Base-by-base conservation (phyloP, 2,329 filamentous ascomycete genomes). In the Fusarium sp. region DNA sequence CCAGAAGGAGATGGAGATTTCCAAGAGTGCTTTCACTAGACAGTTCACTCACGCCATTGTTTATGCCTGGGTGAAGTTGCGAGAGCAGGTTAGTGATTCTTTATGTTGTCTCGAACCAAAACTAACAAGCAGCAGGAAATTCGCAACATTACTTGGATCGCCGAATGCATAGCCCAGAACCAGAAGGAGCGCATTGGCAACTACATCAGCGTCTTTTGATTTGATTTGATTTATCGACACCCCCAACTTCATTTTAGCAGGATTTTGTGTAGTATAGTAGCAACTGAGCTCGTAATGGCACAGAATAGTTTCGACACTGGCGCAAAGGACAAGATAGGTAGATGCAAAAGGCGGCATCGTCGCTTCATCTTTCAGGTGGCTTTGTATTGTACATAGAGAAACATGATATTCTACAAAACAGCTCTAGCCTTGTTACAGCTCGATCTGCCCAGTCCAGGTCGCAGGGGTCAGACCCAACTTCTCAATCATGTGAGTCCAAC, bases 101-200 rank as follows among this genome's bases (percentile, higher is more conserved):
- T 5, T 5, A 76, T 34, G 36, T 3, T 31, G 1, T 10, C 12
- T 9, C 3, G 35, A 19, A 36, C 51, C 7, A 0, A 19, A 48
- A 51, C 74, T 80, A 72, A 83, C 72, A 25, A 36, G 5, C 19
- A 19, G 7, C 62, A 98, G 93, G 95, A 99, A 90, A 97, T 98
- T 72, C 91, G 95, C 67, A 99, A 99, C 79, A 97, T 99, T 74
- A 98, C 95, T 47, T 99, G 95, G 95, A 99, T 99, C 77, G 91
- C 95, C 22, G 95, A 99, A 79, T 99, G 95, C 81, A 99, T 99
- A 85, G 95, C 95, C 53, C 95, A 99, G 80, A 97, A 97, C 82
- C 95, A 99, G 80, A 99, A 99, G 83, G 95, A 99, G 79, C 88
- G 95, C 75, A 98, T 99, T 76, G 91, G 92, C 71, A 99, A 98